A percentile compares a stretch with the other conserved stretches of the same genome.
Conservation (phyloP, 176 grass and related monocot genomes). For the Dendrocalamus sinicus region DNA sequence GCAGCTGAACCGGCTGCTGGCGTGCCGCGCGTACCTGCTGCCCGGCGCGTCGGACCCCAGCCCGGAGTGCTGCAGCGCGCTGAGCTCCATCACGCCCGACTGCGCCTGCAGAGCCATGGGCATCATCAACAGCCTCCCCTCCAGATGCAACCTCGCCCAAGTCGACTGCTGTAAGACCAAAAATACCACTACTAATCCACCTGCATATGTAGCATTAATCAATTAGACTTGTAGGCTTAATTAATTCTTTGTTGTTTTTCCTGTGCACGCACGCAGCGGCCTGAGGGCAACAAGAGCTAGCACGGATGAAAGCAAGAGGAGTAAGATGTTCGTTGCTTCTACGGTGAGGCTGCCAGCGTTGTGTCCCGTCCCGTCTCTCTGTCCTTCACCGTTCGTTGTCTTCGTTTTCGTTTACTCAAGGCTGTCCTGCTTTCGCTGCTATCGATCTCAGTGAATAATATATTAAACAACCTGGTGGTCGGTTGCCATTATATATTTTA, state of each 20-base stretch:
- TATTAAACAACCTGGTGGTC: neutral
- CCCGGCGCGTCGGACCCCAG: conserved; percentile 67
- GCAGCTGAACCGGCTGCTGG: conserved; percentile 62
- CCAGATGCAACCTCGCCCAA: conserved; percentile 55
- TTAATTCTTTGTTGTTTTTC: neutral
- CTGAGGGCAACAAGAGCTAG: neutral
- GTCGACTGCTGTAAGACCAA: conserved; percentile 62
- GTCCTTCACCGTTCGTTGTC: neutral
- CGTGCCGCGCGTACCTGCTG: conserved; percentile 66
- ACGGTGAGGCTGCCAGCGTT: neutral
- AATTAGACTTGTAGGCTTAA: neutral
- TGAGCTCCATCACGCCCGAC: conserved; percentile 53
- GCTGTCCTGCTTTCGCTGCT: neutral
- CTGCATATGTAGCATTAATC: neutral
- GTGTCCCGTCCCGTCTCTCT: neutral
- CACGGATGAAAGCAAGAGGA: neutral
- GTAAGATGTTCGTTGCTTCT: neutral
- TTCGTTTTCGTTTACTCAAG: neutral
- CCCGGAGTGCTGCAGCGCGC: conserved; percentile 74
- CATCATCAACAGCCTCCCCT: conserved; percentile 79
- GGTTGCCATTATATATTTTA: neutral
- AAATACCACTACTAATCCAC: neutral
- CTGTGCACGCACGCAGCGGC: conserved; percentile 35
- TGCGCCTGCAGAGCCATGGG: conserved; percentile 77
- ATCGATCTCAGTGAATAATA: neutral